Conservation (phyloP, 352 stramenopile genomes). For the Phytopythium litorale region DNA sequence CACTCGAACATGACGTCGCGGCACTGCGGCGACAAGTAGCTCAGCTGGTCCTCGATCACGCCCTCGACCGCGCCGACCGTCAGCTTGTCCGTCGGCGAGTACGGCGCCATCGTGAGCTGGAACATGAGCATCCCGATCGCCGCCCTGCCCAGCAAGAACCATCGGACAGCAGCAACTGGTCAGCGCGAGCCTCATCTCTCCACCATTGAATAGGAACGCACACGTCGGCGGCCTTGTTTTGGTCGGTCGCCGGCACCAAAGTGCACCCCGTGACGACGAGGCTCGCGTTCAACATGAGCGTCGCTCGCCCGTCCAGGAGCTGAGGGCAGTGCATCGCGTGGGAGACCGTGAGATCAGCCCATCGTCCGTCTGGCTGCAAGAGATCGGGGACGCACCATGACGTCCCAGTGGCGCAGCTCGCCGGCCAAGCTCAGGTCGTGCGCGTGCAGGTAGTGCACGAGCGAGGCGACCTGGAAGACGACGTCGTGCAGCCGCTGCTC, state of each 20-base stretch:
- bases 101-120: slow-evolving; percentile 46
- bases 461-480: slow-evolving; percentile 46
- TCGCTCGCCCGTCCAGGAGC: slow-evolving; percentile 33
- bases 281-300: slow-evolving; percentile 35
- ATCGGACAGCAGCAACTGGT: not conserved
- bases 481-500: slow-evolving; percentile 41
- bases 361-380: not conserved
- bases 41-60: slow-evolving; percentile 45
- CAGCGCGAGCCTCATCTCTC: not conserved
- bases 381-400: slow-evolving; percentile 30
- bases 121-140: slow-evolving; percentile 63
- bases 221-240: slow-evolving; percentile 39
- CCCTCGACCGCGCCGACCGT: slow-evolving; percentile 30
- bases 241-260: slow-evolving; percentile 34
- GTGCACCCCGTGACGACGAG: slow-evolving; percentile 48
- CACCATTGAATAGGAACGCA: slow-evolving; percentile 16
- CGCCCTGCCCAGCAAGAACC: slow-evolving; percentile 14
- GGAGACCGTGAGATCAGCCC: not conserved
- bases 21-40: slow-evolving; percentile 36
- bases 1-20: slow-evolving; percentile 44
- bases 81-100: slow-evolving; percentile 20
- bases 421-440: slow-evolving; percentile 46
- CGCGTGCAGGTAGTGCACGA: slow-evolving; percentile 58
- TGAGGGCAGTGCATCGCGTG: slow-evolving; percentile 5
- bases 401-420: slow-evolving; percentile 41